Evolutionary conservation across 78 protist species (phyloP).

Genomic region (Trichosphaerium sp.): DNA sequence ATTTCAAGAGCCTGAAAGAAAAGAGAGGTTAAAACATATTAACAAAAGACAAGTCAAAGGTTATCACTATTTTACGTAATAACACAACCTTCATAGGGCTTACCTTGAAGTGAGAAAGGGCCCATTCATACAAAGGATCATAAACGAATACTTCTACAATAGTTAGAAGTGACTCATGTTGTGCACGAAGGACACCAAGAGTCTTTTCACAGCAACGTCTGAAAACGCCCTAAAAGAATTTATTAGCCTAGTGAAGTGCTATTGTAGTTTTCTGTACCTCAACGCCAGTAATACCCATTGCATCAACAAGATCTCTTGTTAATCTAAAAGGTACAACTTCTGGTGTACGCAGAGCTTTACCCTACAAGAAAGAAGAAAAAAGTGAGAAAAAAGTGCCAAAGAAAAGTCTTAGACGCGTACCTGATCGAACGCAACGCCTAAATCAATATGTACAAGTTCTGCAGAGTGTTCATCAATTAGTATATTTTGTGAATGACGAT

Average conservation of each 20-base stretch:
- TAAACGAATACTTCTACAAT: slow-evolving; percentile 33
- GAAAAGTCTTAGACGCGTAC: too few species aligned
- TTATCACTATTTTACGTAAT: background rate
- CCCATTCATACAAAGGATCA: slow-evolving; percentile 55
- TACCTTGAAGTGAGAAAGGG: background rate
- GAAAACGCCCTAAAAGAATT: slow-evolving; percentile 58
- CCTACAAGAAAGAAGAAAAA: slow-evolving; percentile 22
- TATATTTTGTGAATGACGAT: slow-evolving; percentile 67
- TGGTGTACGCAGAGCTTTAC: slow-evolving; percentile 36
- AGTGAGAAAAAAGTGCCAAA: background rate
- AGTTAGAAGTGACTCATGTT: slow-evolving; percentile 3
- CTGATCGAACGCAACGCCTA: slow-evolving; percentile 77
- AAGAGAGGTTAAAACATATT: too few species aligned
- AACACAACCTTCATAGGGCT: background rate
- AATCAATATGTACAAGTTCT: slow-evolving; percentile 75
- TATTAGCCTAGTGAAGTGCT: too few species aligned
- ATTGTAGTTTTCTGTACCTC: too few species aligned
- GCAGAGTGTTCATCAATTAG: slow-evolving; percentile 65
- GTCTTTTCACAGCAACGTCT: slow-evolving; percentile 39
- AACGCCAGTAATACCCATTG: slow-evolving; percentile 57
- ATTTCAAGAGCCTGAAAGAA: background rate
- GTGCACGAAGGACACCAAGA: slow-evolving; percentile 11
- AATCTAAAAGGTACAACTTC: slow-evolving; percentile 72
- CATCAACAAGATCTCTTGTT: slow-evolving; percentile 68
- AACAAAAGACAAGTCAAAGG: too few species aligned